These are phyloP conservation scores for Citrus trifoliata DNA, from an alignment of 345 rosid species.

Conservation along the genomic window DNA sequence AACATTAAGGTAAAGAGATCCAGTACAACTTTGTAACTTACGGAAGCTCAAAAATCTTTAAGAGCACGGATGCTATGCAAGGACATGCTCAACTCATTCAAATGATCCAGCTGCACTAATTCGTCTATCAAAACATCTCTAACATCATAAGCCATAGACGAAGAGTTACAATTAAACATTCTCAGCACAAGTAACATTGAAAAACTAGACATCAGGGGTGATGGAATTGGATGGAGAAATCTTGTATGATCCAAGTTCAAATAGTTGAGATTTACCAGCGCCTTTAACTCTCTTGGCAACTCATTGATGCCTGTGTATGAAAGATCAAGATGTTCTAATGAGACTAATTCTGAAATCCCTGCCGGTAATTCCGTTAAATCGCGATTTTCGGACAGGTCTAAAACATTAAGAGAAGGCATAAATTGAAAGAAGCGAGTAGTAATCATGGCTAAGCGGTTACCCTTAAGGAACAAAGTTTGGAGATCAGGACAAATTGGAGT, in stretches of 20 bases:
- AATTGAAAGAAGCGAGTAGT: neutral
- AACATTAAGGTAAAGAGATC: too few species aligned
- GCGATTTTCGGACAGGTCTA: slow-evolving; percentile 24
- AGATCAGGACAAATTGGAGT: slow-evolving; percentile 17
- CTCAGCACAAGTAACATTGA: neutral
- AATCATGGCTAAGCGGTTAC: neutral
- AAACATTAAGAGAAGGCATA: slow-evolving; percentile 18
- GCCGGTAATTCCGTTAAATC: slow-evolving; percentile 8
- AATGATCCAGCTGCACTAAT: neutral
- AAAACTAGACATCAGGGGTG: neutral
- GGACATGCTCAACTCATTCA: neutral
- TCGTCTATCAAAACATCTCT: neutral
- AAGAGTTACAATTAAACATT: neutral
- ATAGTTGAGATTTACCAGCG: neutral
- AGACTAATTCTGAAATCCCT: slow-evolving; percentile 1
- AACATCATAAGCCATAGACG: too few species aligned
- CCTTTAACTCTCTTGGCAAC: neutral
- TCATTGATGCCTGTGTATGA: neutral
- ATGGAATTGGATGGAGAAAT: neutral
- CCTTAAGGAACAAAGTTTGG: slow-evolving; percentile 17
- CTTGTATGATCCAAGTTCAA: neutral
- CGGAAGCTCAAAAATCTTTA: neutral
- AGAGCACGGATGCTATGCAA: neutral
- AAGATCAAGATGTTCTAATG: neutral
- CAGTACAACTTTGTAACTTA: neutral